These are phyloP conservation scores for Apiotrichum akiyoshidainum DNA, from an alignment of 1,284 basidiomycete genomes.

Conservation along the genomic window DNA sequence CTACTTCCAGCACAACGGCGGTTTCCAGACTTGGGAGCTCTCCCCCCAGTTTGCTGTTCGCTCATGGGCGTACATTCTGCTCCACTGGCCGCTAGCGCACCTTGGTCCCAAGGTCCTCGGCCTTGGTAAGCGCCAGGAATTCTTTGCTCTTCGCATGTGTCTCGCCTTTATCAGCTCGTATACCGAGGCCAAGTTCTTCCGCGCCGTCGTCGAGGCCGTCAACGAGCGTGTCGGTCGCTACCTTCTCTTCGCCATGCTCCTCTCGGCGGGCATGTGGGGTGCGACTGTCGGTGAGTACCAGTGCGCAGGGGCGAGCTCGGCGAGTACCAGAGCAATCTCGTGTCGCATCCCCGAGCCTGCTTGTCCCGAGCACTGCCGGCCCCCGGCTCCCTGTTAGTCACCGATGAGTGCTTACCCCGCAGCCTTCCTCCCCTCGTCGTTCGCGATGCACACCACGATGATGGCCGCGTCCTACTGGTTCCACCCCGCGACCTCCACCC, in stretches of 20 bases:
- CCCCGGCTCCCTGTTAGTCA: not conserved
- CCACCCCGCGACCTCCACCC: constrained; percentile 61
- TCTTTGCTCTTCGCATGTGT: constrained; percentile 81
- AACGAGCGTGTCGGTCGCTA: constrained; percentile 89
- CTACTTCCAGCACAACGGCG: constrained; percentile 74
- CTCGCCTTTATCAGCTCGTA: constrained; percentile 71
- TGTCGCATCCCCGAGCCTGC: not conserved
- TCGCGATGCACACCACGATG: constrained; percentile 86
- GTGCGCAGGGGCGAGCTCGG: not conserved
- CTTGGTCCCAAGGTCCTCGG: constrained; percentile 43
- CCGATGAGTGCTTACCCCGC: not conserved
- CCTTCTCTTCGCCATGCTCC: constrained; percentile 75
- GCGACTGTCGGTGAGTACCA: constrained; percentile 68
- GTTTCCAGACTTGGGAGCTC: constrained; percentile 98
- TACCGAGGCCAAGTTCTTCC: constrained; percentile 81
- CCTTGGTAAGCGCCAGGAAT: constrained; percentile 53
- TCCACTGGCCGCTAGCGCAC: constrained; percentile 59
- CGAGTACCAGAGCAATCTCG: not conserved
- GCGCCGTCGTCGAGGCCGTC: constrained; percentile 73
- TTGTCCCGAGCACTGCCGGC: not conserved
- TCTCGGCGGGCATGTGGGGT: constrained; percentile 91
- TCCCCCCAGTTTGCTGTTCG: constrained; percentile 85
- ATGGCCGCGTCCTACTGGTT: constrained; percentile 76
- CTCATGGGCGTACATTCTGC: constrained; percentile 86
- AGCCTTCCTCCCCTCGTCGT: constrained; percentile 92